Evolutionary conservation across 805 yeast species (phyloP).

Genomic region (Geotrichum ghanense): DNA sequence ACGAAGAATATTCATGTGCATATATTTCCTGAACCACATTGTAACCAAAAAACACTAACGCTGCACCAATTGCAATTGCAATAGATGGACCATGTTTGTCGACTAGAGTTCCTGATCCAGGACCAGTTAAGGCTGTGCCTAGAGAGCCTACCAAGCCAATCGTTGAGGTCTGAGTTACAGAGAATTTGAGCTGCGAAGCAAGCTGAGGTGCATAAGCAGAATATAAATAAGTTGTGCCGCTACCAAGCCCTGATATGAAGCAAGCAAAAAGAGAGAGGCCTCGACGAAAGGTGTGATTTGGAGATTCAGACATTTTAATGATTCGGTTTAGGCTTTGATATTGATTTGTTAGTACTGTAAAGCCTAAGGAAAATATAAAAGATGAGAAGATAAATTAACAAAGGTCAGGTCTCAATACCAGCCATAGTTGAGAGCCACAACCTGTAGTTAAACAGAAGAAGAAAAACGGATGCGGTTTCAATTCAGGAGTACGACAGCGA

Average conservation of each 20-base stretch:
- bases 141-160: constrained; percentile 60
- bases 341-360: not conserved
- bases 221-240: constrained; percentile 68
- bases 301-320: not conserved
- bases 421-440: too few species aligned
- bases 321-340: not conserved
- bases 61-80: constrained; percentile 18
- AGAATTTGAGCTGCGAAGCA: constrained; percentile 42
- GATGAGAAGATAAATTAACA: too few species aligned
- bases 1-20: constrained; percentile 24
- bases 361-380: too few species aligned
- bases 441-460: too few species aligned
- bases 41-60: constrained; percentile 49
- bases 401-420: too few species aligned
- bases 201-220: constrained; percentile 73
- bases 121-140: constrained; percentile 55
- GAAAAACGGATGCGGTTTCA: too few species aligned
- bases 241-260: constrained; percentile 33
- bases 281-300: constrained; percentile 1
- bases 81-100: constrained; percentile 45
- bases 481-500: too few species aligned
- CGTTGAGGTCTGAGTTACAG: constrained; percentile 51
- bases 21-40: constrained; percentile 41
- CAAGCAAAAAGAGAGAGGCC: not conserved
- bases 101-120: constrained; percentile 54